Base-by-base conservation (phyloP, 2,329 filamentous ascomycete species). In the Colletotrichum somersetense region DNA sequence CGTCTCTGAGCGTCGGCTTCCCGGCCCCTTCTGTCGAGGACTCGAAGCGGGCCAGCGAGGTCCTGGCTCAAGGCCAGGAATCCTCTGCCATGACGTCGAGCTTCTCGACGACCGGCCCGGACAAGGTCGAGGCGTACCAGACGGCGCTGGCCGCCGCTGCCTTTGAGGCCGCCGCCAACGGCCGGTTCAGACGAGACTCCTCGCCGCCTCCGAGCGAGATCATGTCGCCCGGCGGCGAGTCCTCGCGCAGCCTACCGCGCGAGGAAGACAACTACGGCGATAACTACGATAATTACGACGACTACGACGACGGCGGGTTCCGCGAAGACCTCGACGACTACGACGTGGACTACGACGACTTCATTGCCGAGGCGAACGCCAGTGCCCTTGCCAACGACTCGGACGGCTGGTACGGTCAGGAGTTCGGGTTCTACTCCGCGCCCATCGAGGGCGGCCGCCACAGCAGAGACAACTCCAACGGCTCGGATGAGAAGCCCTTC, bases 311-410 rank as follows among this genome's bases (percentile, higher is more conserved):
- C 82, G 87, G 91, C 62, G 80, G 79, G 50, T 82, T 83, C 65
- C 52, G 80, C 79, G 75, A 77, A 33, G 73, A 86, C 82, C 78
- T 87, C 75, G 89, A 91, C 72, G 89, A 92, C 75, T 89, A 90
- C 71, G 90, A 91, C 56, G 87, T 93, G 62, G 93, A 94, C 71
- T 95, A 98, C 75, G 95, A 98, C 76, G 91, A 91, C 42, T 96
- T 98, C 76, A 97, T 99, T 72, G 96, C 95, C 0, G 96, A 95
- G 70, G 96, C 96, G 6, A 99, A 99, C 76, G 95, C 96, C 0
- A 95, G 96, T 79, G 96, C 93, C 1, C 86, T 99, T 10, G 96
- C 96, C 57, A 95, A 94, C 75, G 96, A 99, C 78, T 92, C 92
- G 8, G 96, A 98, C 74, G 96, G 94, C 0, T 97, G 96, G 84